Evolutionary conservation across 2,329 filamentous ascomycete genomes (phyloP), one percentile per base, ranked within the genome.

Genomic region (Aphanocladium album): DNA sequence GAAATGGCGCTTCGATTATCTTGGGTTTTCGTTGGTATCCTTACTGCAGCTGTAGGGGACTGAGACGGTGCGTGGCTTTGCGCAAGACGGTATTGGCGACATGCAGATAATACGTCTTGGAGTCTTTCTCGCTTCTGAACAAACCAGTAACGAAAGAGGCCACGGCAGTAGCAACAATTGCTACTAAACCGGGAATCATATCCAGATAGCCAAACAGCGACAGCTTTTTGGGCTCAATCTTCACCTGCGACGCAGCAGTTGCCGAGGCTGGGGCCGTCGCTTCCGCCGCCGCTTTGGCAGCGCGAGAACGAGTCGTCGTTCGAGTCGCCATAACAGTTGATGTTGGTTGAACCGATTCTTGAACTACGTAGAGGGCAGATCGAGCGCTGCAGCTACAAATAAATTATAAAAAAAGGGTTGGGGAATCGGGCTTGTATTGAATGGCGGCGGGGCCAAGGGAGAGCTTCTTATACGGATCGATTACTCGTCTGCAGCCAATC

Each of bases 71-170:
- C 23, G 64, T 64, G 12, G 59, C 57, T 39, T 61, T 65, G 50
- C 66, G 63, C 50, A 67, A 19, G 14, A 65, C 16, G 1, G 66
- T 66, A 53, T 67, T 67, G n/a, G 64, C 65, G 21, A 68, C 43
- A 54, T 68, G 63, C 1, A 68, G 61, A n/a, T 62, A 58, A 2
- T 64, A 57, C 33, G 61, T 68, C 21, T 65, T 65, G 23, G 65
- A 56, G 52, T 66, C 66, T 21, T 25, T 56, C 4, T 62, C 57
- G 39, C 37, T 46, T 16, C 66, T 60, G 33, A 61, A 62, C 2
- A 64, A 30, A 7, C 62, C 65, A 7, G 64, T 65, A n/a, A 64
- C 7, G 9, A 60, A 55, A 0, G 64, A 60, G 14, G 52, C 35
- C 17, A 66, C 8, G 21, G 41, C 64, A 14, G 55, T 61, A 5